Evolutionary conservation across 495 filamentous ascomycete genomes (phyloP), one percentile per base, ranked within the genome.

Genomic region (Penicillium mononematosum): DNA sequence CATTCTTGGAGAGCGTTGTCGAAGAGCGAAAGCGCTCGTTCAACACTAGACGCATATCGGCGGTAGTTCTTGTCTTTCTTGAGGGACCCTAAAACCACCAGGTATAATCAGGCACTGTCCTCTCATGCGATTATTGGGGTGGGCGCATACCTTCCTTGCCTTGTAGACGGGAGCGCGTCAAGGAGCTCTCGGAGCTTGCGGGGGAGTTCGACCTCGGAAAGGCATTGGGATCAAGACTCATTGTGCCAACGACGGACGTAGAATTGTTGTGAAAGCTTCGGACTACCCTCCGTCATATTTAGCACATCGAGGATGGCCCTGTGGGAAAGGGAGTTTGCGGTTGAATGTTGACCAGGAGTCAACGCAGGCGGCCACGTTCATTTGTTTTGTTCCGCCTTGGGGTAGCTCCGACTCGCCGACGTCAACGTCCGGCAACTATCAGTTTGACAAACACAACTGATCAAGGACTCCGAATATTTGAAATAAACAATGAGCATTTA

Each of bases 1-100:
- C 94, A 99, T 84, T 98, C 94, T 72, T 97, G 91, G 60, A 96
- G 78, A 47, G 91, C 85, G 20, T 88, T 92, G 73, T 99, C 94
- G 74, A 97, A 99, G 27, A 96, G 75, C 27, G 89, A 85, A 60
- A 99, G 79, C 39, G 92, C 90, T 70, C 92, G 81, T 66, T 97
- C 92, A 54, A 99, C 85, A 49, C 84, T 86, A 39, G 87, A 87
- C 24, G 90, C 90, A 86, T 96, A 99, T 63, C 90, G 85, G 58
- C 93, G 90, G 67, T 91, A 95, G 61, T 83, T 82, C 73, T 96
- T 96, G 74, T 98, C 92, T 72, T 94, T 95, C 58, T 81, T 85
- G 20, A 85, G 76, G 44, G 78, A 69, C 43, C 90, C 91, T 91
- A 49, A 17, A 50, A 5, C 16, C n/a, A 53, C 39, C 16, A 34